Evolutionary conservation across 2,329 filamentous ascomycete genomes (phyloP).

Genomic region (Paradendryphiella salina): DNA sequence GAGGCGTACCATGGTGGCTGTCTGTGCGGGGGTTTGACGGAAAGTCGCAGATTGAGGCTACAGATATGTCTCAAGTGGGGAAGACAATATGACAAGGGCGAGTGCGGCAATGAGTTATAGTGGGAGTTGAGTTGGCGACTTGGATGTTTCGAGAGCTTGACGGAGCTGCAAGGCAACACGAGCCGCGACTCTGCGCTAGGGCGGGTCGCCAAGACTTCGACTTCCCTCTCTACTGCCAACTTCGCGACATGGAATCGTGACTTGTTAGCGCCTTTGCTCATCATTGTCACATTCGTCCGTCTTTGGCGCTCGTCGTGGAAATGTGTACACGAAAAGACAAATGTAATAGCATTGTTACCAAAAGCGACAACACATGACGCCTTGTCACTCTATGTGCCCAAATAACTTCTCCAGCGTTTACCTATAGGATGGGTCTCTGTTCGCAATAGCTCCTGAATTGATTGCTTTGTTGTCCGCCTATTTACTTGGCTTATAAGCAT

Average conservation of each 20-base stretch:
- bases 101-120: constrained; percentile 3
- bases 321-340: too few species aligned
- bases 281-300: too few species aligned
- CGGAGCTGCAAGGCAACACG: constrained; percentile 37
- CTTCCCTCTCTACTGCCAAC: background rate
- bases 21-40: constrained; percentile 8
- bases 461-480: too few species aligned
- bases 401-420: too few species aligned
- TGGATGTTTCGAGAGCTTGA: constrained; percentile 27
- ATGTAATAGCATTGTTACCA: too few species aligned
- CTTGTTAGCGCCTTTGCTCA: too few species aligned
- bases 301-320: too few species aligned
- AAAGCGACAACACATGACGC: too few species aligned
- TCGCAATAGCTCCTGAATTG: too few species aligned
- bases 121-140: constrained; percentile 17
- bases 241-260: background rate
- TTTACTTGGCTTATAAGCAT: too few species aligned
- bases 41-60: background rate
- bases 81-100: background rate
- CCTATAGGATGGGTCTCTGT: too few species aligned
- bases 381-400: too few species aligned
- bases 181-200: constrained; percentile 25
- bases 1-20: constrained; percentile 40
- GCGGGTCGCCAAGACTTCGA: constrained; percentile 27
- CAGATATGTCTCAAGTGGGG: background rate